A percentile compares a stretch with the other conserved stretches of the same genome.
Evolutionary conservation across 106 monocot species (phyloP).

Genomic region (Alisma plantagoaquatica): DNA sequence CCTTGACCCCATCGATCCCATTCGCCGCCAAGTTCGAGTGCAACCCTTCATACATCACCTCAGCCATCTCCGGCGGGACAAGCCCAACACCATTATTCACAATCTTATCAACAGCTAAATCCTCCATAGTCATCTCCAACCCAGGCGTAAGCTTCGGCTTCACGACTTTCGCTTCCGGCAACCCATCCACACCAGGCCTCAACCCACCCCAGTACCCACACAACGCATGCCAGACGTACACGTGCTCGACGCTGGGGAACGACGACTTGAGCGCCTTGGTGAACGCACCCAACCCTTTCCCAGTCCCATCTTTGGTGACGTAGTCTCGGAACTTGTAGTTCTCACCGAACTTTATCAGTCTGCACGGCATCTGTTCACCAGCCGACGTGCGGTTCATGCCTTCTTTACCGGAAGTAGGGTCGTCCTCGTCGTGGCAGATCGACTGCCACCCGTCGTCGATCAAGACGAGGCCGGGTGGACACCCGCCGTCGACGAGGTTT

Average conservation of each 20-base stretch:
- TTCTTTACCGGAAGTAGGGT: conserved; percentile 18
- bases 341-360: conserved; percentile 64
- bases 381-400: conserved; percentile 82
- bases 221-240: conserved; percentile 92
- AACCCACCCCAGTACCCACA: conserved; percentile 95
- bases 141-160: conserved; percentile 50
- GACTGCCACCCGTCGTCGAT: conserved; percentile 97
- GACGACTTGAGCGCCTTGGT: conserved; percentile 40
- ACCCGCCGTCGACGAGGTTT: conserved; percentile 55
- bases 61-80: conserved; percentile 36
- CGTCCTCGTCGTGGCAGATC: conserved; percentile 67
- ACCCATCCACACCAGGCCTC: conserved; percentile 19
- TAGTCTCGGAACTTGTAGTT: conserved; percentile 72
- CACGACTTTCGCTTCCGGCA: conserved; percentile 51
- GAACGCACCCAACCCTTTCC: conserved; percentile 44
- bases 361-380: conserved; percentile 93
- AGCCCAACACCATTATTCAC: conserved; percentile 68
- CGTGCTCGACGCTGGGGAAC: conserved; percentile 42
- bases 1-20: conserved; percentile 84
- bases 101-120: conserved; percentile 82
- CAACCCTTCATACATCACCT: conserved; percentile 55
- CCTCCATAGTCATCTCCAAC: conserved; percentile 73
- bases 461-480: conserved; percentile 70
- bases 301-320: conserved; percentile 11
- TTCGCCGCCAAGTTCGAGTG: conserved; percentile 44